Evolutionary conservation across 2,329 filamentous ascomycete species (phyloP), one percentile per base, ranked within the genome.

Genomic region (Fusarium sp.): DNA sequence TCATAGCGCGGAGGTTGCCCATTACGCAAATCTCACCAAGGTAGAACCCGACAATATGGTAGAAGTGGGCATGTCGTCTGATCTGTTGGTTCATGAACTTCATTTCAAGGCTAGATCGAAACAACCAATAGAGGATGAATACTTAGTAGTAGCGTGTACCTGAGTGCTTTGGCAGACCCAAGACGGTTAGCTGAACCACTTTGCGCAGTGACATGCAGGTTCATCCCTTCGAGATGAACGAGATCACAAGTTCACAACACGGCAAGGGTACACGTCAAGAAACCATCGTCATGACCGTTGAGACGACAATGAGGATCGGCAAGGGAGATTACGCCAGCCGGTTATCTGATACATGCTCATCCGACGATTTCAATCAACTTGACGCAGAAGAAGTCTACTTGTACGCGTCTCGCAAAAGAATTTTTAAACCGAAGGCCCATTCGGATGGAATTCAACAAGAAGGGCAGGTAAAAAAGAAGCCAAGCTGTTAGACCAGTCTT

Each of bases 231-330:
- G 38, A 54, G 20, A 65, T 23, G 21, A 55, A 15, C 26, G 26
- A 28, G 26, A 28, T 28, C 26, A 28, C 26, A 28, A 28, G 26
- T 11, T 28, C 26, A 28, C 26, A 28, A 28, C 26, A 28, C 26
- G 26, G 26, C 26, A 28, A 28, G 26, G 26, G 26, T 28, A 28
- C 26, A 12, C 10, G 10, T 11, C 26, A 45, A 40, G 42, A 48
- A 30, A 62, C 26, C 46, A 34, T 58, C 17, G 40, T 49, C 34
- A 59, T 63, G 24, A 21, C 54, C 44, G 51, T 59, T 55, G 56
- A 48, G 43, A 63, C 50, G 50, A 55, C 45, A 48, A 73, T 69
- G 42, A 68, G 56, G 63, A 73, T 69, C 56, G 50, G 53, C 62
- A 58, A 36, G 48, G 30, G 44, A 48, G 36, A 39, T 28, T 14